Evolutionary conservation across 768 basidiomycete species (phyloP).

Genomic region (Leucocoprinus birnbaumii): DNA sequence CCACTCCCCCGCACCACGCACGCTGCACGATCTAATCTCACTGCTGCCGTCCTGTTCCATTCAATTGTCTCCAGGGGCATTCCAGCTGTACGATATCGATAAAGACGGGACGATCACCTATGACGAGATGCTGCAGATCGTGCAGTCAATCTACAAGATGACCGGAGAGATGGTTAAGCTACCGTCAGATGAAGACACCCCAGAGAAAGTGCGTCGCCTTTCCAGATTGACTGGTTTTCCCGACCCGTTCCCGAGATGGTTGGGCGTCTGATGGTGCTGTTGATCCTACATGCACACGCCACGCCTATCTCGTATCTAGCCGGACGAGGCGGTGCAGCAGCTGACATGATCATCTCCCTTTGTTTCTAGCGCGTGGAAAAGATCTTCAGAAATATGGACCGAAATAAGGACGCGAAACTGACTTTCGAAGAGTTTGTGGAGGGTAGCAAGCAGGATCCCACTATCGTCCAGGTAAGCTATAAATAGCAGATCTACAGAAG

Average conservation of each 20-base stretch:
- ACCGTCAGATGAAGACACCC: conserved; percentile 98
- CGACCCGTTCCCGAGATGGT: conserved; percentile 1
- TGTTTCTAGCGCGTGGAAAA: conserved; percentile 87
- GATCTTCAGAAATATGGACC: conserved; percentile 97
- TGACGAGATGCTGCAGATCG: conserved; percentile 98
- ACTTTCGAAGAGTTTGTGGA: conserved; percentile 98
- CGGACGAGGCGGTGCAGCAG: conserved; percentile 8
- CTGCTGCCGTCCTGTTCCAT: not conserved
- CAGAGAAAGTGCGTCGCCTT: conserved; percentile 75
- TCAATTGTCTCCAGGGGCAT: conserved; percentile 74
- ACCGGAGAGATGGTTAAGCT: conserved; percentile 99
- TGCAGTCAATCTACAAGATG: conserved; percentile 99
- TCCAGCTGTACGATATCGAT: conserved; percentile 98
- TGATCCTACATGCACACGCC: not conserved
- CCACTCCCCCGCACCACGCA: conserved; percentile 1
- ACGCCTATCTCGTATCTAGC: not conserved
- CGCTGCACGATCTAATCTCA: conserved; percentile 6
- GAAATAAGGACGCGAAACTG: conserved; percentile 88
- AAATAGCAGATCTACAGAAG: conserved; percentile 11
- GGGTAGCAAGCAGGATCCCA: conserved; percentile 98
- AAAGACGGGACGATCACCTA: conserved; percentile 98
- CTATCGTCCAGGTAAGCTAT: conserved; percentile 85
- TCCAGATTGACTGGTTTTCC: no score
- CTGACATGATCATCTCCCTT: conserved; percentile 13
- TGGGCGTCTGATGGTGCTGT: not conserved